These are phyloP conservation scores for Amanita fuliginea DNA, from an alignment of 768 basidiomycete genomes.

Conservation along the genomic window DNA sequence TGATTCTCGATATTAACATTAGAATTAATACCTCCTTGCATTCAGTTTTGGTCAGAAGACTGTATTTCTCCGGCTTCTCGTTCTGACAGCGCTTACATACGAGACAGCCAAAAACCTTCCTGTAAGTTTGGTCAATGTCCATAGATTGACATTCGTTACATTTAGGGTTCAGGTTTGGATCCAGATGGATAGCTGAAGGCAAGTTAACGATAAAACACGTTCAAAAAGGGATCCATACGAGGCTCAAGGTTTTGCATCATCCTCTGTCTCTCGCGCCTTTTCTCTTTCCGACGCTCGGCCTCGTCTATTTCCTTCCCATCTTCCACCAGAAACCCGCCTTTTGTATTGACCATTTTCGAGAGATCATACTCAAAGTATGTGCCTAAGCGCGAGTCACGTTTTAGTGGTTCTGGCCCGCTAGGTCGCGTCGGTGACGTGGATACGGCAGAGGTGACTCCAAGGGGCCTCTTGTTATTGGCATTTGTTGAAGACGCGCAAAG, in stretches of 20 bases:
- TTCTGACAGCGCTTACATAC: conserved; percentile 92
- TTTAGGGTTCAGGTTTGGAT: conserved; percentile 65
- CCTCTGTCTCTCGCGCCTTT: conserved; percentile 70
- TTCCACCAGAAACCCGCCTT: conserved; percentile 91
- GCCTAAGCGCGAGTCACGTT: conserved; percentile 70
- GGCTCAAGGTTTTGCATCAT: conserved; percentile 67
- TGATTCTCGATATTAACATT: neutral
- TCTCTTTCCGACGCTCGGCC: conserved; percentile 64
- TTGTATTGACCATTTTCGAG: conserved; percentile 93
- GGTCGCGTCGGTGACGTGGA: conserved; percentile 52
- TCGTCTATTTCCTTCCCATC: conserved; percentile 79
- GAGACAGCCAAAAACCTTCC: conserved; percentile 71
- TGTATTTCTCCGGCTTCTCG: conserved; percentile 84
- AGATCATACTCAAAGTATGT: conserved; percentile 97
- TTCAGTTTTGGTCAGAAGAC: conserved; percentile 94
- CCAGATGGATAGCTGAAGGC: conserved; percentile 62
- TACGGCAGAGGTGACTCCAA: conserved; percentile 43
- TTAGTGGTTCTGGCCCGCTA: conserved; percentile 40
- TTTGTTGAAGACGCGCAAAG: conserved; percentile 35
- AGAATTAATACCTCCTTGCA: conserved; percentile 67
- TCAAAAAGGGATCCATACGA: conserved; percentile 30
- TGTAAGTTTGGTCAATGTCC: conserved; percentile 77
- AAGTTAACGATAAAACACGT: neutral
- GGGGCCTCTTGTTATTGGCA: conserved; percentile 65
- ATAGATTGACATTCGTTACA: conserved; percentile 81